Conservation (phyloP, 2,329 filamentous ascomycete genomes). For the Aspergillus sp. region DNA sequence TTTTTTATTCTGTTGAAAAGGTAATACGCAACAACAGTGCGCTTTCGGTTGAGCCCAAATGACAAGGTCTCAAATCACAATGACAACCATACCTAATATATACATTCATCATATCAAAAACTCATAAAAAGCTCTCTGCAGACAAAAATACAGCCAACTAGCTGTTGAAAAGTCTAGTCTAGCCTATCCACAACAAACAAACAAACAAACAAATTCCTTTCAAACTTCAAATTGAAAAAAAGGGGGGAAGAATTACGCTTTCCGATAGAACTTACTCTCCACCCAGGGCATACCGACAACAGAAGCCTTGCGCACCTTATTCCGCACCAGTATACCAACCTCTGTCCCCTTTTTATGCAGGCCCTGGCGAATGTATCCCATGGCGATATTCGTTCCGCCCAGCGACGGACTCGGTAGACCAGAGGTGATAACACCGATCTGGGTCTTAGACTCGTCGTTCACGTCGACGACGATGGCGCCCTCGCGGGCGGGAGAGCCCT, state of each 20-base stretch:
- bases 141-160: background rate
- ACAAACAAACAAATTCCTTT: background rate
- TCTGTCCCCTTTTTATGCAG: slow-evolving; percentile 82
- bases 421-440: slow-evolving; percentile 80
- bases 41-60: background rate
- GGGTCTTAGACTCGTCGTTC: slow-evolving; percentile 56
- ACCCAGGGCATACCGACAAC: slow-evolving; percentile 91
- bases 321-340: slow-evolving; percentile 73
- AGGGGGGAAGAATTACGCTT: slow-evolving; percentile 17
- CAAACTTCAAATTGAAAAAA: background rate
- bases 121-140: background rate
- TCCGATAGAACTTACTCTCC: slow-evolving; percentile 69
- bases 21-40: background rate
- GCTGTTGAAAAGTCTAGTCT: background rate
- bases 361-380: slow-evolving; percentile 85
- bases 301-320: slow-evolving; percentile 70
- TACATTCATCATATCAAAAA: background rate
- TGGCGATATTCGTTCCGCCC: slow-evolving; percentile 82
- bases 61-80: background rate
- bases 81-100: background rate
- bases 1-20: background rate
- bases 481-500: slow-evolving; percentile 83
- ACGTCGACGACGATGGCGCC: slow-evolving; percentile 72
- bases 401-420: slow-evolving; percentile 86
- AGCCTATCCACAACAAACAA: background rate